A percentile compares a stretch with the other conserved stretches of the same genome.
These are phyloP conservation scores for Pythium brachiatum DNA, from an alignment of 352 stramenopile genomes.

Conservation along the genomic window DNA sequence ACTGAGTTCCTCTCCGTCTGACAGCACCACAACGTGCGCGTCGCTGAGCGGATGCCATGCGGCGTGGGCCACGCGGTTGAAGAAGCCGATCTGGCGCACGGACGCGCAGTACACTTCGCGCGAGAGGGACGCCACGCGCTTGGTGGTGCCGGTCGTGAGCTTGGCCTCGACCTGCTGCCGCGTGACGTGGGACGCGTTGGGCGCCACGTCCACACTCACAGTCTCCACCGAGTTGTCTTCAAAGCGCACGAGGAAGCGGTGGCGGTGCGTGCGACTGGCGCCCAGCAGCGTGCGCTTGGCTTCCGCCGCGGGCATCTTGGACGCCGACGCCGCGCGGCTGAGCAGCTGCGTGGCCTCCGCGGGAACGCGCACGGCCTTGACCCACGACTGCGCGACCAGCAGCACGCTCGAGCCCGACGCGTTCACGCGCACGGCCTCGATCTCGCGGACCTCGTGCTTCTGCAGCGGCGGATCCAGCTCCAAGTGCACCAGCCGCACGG, in stretches of 20 bases:
- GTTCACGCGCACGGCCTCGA: conserved; percentile 66
- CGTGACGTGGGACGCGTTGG: conserved; percentile 24
- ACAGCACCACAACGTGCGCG: conserved; percentile 67
- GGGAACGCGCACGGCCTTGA: conserved; percentile 61
- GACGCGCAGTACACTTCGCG: conserved; percentile 46
- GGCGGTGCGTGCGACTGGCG: conserved; percentile 10
- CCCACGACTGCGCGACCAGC: conserved; percentile 52
- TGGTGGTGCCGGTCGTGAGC: conserved; percentile 3
- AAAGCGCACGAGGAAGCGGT: conserved; percentile 48
- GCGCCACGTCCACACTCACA: conserved; percentile 23
- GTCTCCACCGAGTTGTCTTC: conserved; percentile 36
- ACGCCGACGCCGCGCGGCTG: background rate
- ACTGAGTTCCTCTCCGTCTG: conserved; percentile 69
- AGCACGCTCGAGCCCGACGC: conserved; percentile 48
- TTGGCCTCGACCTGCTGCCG: conserved; percentile 33
- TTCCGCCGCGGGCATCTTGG: conserved; percentile 9
- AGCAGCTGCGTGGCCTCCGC: conserved; percentile 19
- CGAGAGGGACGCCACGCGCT: conserved; percentile 43
- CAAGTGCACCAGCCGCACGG: conserved; percentile 42
- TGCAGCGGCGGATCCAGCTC: conserved; percentile 57
- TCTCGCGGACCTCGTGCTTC: conserved; percentile 37
- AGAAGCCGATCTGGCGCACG: conserved; percentile 58
- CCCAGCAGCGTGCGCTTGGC: conserved; percentile 16
- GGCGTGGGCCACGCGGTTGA: conserved; percentile 48
- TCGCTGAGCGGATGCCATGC: conserved; percentile 76